These are phyloP conservation scores for Arachis hypogaea DNA, from an alignment of 306 rosid species.

Conservation along the genomic window DNA sequence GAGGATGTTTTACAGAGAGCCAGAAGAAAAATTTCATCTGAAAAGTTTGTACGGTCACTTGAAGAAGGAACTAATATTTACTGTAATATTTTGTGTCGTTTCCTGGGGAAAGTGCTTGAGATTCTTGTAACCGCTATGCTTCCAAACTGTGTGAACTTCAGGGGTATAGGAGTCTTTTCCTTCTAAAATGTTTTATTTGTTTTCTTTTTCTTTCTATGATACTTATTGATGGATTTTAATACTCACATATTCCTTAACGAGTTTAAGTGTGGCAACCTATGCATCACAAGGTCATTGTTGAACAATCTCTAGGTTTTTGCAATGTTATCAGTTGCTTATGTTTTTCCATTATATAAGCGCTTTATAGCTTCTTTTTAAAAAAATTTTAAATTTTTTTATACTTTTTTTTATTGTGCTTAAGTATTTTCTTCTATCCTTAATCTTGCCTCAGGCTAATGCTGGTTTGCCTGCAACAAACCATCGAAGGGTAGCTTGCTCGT, in stretches of 20 bases:
- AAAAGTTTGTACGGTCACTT: not conserved
- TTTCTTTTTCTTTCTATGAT: slow-evolving; percentile 12
- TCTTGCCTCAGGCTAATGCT: slow-evolving; percentile 74
- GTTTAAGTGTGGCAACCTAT: slow-evolving; percentile 5
- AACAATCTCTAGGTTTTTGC: slow-evolving; percentile 1
- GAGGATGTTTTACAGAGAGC: not conserved
- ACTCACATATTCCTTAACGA: not conserved
- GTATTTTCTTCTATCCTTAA: slow-evolving; percentile 36
- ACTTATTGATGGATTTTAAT: slow-evolving; percentile 10
- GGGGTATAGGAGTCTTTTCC: not conserved
- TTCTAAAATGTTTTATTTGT: not conserved
- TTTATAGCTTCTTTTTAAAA: slow-evolving; percentile 1
- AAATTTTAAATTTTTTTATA: slow-evolving; percentile 4
- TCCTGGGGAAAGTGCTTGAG: slow-evolving; percentile 7
- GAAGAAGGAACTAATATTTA: slow-evolving; percentile 15
- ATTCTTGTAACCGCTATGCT: not conserved
- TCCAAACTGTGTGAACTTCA: not conserved
- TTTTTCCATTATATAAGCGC: not conserved
- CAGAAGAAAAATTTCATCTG: not conserved
- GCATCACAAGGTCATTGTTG: slow-evolving; percentile 8
- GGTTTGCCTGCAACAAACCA: slow-evolving; percentile 94
- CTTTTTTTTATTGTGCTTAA: slow-evolving; percentile 20
- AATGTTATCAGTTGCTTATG: slow-evolving; percentile 19
- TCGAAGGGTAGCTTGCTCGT: slow-evolving; percentile 96
- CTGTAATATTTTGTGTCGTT: slow-evolving; percentile 1